Percentiles rank a stretch among this genome's conserved stretches.
Evolutionary conservation across 345 rosid genomes (phyloP).

Genomic region (Salix arbutifolia): DNA sequence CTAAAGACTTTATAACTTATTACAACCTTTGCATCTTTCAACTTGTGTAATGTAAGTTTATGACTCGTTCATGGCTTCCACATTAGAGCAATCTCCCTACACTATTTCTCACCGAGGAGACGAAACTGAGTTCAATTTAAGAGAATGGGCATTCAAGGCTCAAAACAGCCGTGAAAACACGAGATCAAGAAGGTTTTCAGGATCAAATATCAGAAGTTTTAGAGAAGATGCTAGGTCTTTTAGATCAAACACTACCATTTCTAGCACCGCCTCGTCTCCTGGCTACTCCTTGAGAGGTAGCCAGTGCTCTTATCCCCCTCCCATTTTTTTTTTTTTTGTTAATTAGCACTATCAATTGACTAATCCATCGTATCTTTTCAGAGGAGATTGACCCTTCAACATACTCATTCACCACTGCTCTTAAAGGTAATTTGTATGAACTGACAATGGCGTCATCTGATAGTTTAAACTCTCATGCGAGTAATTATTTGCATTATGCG

Average conservation of each 20-base stretch:
- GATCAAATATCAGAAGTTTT: conserved; percentile 63
- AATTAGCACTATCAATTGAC: background rate
- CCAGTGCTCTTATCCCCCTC: background rate
- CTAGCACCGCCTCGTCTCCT: conserved; percentile 95
- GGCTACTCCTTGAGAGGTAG: conserved; percentile 41
- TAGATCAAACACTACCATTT: conserved; percentile 59
- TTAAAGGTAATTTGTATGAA: conserved; percentile 45
- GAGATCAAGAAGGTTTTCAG: conserved; percentile 66
- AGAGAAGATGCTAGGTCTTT: conserved; percentile 67
- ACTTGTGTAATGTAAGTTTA: background rate
- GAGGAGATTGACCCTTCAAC: conserved; percentile 92
- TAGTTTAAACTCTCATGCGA: no score
- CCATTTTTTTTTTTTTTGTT: background rate
- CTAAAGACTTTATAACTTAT: background rate
- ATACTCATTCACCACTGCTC: conserved; percentile 82
- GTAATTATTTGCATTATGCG: background rate
- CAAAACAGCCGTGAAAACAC: conserved; percentile 45
- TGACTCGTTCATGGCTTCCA: conserved; percentile 17
- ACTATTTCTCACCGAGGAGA: conserved; percentile 23
- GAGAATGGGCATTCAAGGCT: conserved; percentile 56
- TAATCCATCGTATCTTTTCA: conserved; percentile 26
- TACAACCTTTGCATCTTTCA: background rate
- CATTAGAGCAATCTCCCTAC: conserved; percentile 27
- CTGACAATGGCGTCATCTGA: background rate
- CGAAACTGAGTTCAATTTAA: conserved; percentile 40